These are phyloP conservation scores for Backusella westeae DNA, from an alignment of 192 early-diverging fungal species.

Conservation along the genomic window DNA sequence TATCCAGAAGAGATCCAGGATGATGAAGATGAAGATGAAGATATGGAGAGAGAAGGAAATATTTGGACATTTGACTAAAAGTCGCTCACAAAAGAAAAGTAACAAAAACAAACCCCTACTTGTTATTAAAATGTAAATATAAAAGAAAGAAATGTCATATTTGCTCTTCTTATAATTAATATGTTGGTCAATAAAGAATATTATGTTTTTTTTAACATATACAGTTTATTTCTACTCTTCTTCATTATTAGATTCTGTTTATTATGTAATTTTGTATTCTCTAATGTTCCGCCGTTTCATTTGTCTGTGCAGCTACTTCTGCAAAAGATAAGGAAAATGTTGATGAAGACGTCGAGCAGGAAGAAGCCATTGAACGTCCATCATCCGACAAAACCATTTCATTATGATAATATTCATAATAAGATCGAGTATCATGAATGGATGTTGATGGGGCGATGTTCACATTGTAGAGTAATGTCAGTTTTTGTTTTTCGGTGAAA, in stretches of 20 bases:
- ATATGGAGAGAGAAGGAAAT: background rate
- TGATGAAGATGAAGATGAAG: background rate
- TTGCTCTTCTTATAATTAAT: background rate
- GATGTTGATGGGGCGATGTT: background rate
- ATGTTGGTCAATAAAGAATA: background rate
- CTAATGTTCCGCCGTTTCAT: background rate
- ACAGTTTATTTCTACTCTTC: background rate
- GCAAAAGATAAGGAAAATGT: background rate
- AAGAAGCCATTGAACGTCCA: background rate
- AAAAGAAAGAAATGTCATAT: background rate
- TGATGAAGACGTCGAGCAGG: background rate
- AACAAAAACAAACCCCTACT: background rate
- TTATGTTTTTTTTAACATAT: background rate
- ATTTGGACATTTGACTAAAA: background rate
- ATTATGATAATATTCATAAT: background rate
- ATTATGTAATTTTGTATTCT: background rate
- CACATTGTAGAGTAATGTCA: slow-evolving; percentile 2
- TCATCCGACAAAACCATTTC: background rate
- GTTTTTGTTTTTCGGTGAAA: slow-evolving; percentile 77
- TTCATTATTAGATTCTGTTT: background rate
- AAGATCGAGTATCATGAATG: background rate
- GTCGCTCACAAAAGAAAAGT: background rate
- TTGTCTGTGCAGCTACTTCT: background rate
- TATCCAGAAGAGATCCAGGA: background rate
- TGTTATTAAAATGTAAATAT: background rate